Evolutionary conservation across 108 stramenopile genomes (phyloP).

Genomic region (Thalassiosira profunda): DNA sequence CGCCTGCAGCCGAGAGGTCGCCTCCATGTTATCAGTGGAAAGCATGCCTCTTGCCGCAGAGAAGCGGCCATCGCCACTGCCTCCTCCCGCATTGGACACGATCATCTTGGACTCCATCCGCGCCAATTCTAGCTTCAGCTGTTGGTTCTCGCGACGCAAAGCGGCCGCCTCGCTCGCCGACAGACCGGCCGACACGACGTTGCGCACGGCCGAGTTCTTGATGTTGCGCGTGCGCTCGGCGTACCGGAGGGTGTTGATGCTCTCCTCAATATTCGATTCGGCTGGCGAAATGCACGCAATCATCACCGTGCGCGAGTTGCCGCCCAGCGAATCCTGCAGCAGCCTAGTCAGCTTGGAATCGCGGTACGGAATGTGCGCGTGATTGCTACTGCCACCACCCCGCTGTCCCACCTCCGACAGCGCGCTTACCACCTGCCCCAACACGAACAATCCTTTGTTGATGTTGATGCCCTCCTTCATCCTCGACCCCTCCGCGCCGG

Average conservation of each 20-base stretch:
- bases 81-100: background rate
- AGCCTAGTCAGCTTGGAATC: slow-evolving; percentile 95
- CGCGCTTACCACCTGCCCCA: slow-evolving; percentile 69
- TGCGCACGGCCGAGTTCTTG: slow-evolving; percentile 82
- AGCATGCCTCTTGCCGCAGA: background rate
- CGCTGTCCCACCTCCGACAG: slow-evolving; percentile 48
- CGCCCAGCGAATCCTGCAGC: slow-evolving; percentile 84
- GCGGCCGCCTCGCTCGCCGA: slow-evolving; percentile 73
- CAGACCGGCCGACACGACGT: slow-evolving; percentile 70
- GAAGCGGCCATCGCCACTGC: too few species aligned
- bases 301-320: slow-evolving; percentile 84
- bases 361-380: slow-evolving; percentile 84
- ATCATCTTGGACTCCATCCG: slow-evolving; percentile 42
- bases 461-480: slow-evolving; percentile 92
- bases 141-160: slow-evolving; percentile 74
- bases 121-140: slow-evolving; percentile 63
- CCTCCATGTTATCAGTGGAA: slow-evolving; percentile 23
- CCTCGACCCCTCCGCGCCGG: slow-evolving; percentile 46
- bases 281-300: slow-evolving; percentile 85
- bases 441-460: slow-evolving; percentile 85
- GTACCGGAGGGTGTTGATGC: slow-evolving; percentile 93
- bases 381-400: slow-evolving; percentile 1
- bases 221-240: slow-evolving; percentile 89
- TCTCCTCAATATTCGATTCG: slow-evolving; percentile 85
- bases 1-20: slow-evolving; percentile 35